A percentile compares a stretch with the other conserved stretches of the same genome.
Conservation (phyloP, 352 stramenopile genomes). For the Phytophthora kernoviae region DNA sequence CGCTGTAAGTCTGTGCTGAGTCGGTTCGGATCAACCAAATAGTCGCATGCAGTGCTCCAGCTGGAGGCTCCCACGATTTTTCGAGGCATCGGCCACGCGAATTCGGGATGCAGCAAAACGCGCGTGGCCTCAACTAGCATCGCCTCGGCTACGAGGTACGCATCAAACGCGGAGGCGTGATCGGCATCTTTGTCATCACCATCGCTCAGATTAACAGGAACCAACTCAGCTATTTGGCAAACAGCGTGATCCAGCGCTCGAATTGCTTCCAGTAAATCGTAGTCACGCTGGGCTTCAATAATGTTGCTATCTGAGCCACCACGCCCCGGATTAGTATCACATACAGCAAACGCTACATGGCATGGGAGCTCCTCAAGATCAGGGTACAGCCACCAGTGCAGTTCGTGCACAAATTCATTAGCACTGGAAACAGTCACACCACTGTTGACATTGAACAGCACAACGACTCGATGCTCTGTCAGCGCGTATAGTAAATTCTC, state of each 20-base stretch:
- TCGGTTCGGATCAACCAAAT: conserved; percentile 34
- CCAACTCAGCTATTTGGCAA: conserved; percentile 20
- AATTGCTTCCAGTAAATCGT: conserved; percentile 31
- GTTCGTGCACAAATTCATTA: conserved; percentile 34
- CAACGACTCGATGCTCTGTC: conserved; percentile 18
- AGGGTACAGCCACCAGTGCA: conserved; percentile 35
- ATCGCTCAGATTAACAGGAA: conserved; percentile 13
- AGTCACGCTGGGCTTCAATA: conserved; percentile 16
- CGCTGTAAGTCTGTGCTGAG: conserved; percentile 32
- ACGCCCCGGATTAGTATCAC: background rate
- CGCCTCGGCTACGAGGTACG: conserved; percentile 64
- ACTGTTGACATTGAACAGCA: conserved; percentile 40
- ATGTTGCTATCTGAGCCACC: background rate
- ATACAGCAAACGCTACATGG: conserved; percentile 28
- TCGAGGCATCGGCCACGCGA: conserved; percentile 42
- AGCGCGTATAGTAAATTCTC: conserved; percentile 15
- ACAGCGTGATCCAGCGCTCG: conserved; percentile 17
- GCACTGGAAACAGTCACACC: conserved; percentile 34
- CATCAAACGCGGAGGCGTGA: conserved; percentile 47
- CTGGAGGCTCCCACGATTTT: conserved; percentile 65
- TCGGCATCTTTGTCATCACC: conserved; percentile 9
- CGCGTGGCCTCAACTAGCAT: conserved; percentile 54
- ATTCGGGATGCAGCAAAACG: conserved; percentile 49
- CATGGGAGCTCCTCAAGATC: conserved; percentile 27
- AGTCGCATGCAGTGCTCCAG: conserved; percentile 49